Evolutionary conservation across 2,329 filamentous ascomycete species (phyloP), one percentile per base, ranked within the genome.

Genomic region (Didymella lethalis): DNA sequence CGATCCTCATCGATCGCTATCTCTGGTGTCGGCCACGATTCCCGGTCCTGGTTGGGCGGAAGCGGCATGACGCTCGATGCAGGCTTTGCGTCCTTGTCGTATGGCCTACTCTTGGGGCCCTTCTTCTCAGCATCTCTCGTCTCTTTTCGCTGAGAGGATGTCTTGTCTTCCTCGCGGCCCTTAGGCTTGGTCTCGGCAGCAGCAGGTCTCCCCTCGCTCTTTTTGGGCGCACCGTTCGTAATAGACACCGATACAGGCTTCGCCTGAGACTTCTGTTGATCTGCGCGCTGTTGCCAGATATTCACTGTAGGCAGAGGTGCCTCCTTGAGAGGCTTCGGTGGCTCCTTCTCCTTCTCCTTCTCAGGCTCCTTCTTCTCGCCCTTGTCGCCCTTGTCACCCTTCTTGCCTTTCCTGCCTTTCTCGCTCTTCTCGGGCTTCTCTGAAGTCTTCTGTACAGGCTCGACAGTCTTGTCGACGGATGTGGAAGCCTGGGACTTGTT

Each of bases 11-110:
- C 88, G 51, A 89, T 86, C 1, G 88, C 90, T 48, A 84, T 88
- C 67, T 97, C 92, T 0, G 93, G 93, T 2, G 94, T 98, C 16
- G 95, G 95, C 95, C 95, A 99, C 20, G 88, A 88, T 52, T 87
- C 82, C 48, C 91, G 84, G 76, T 98, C 93, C 58, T 86, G 88
- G 46, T 92, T 89, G 2, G 91, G 84, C 26, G 91, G 91, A 32
- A 86, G 81, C 41, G 79, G 74, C 45, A 77, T 70, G 14, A 73
- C 73, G n/a, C 59, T 62, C 12, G 67, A 40, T 6, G 57, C 26
- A 23, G 59, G 43, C 50, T 68, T 75, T 25, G 47, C 36, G 7
- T 76, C 71, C 56, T 72, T 76, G 40, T 77, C 75, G 3, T 60
- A 57, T 12, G 64, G 54, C 48, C 64, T 69, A 56, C 64, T 64